Evolutionary conservation across 2,329 filamentous ascomycete species (phyloP).

Genomic region (Aspergillus clavatus): DNA sequence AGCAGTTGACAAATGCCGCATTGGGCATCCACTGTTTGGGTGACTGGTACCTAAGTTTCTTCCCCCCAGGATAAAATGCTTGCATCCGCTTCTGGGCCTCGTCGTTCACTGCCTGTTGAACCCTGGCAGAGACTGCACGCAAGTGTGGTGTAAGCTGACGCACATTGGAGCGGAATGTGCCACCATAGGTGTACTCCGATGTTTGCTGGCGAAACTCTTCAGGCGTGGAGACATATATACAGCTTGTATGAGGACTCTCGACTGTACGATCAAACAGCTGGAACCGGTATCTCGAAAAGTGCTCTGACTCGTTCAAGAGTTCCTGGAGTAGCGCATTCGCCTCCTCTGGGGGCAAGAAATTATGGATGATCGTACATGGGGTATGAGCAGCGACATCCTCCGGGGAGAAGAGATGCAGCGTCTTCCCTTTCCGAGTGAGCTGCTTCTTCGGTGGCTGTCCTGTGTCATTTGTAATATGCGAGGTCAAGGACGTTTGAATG

Average conservation of each 20-base stretch:
- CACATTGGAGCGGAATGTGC: constrained; percentile 68
- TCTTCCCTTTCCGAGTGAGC: constrained; percentile 72
- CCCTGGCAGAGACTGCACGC: constrained; percentile 61
- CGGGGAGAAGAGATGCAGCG: constrained; percentile 77
- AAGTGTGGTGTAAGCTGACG: constrained; percentile 72
- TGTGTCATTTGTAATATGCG: constrained; percentile 44
- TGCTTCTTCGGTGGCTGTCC: constrained; percentile 22
- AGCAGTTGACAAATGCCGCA: constrained; percentile 92
- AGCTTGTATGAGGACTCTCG: constrained; percentile 74
- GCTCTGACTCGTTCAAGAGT: constrained; percentile 66
- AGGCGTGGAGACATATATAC: constrained; percentile 73
- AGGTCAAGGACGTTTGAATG: constrained; percentile 60
- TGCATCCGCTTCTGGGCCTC: constrained; percentile 70
- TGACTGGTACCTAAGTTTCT: constrained; percentile 74
- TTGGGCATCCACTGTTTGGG: constrained; percentile 74
- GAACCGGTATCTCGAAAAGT: constrained; percentile 68
- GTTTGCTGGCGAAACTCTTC: constrained; percentile 67
- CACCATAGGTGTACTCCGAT: constrained; percentile 82
- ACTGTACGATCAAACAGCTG: constrained; percentile 87
- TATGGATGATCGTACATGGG: constrained; percentile 87
- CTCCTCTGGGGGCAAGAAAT: constrained; percentile 69
- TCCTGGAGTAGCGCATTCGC: constrained; percentile 72
- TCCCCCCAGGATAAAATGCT: constrained; percentile 60
- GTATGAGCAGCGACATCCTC: constrained; percentile 76
- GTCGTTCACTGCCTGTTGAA: constrained; percentile 70